A percentile compares a stretch with the other conserved stretches of the same genome.
phyloP scores from a whole-genome alignment of 78 protist genomes.

The Dictyostelium purpureum region DNA sequence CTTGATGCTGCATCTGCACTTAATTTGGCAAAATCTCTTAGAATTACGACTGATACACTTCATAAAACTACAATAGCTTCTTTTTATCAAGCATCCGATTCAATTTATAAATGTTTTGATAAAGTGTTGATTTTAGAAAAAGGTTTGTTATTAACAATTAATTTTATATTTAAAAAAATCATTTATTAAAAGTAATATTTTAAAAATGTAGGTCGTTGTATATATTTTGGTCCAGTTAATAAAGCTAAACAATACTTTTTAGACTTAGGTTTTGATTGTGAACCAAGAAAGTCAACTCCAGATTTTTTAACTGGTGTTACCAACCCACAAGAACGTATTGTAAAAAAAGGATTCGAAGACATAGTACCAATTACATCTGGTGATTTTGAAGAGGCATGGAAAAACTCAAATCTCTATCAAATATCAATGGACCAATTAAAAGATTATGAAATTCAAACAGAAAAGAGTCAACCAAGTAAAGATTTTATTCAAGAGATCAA shows the following conservation, averaged over 20 bases:
- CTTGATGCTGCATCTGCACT: constrained; percentile 73
- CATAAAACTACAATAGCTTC: constrained; percentile 68
- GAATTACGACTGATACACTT: constrained; percentile 57
- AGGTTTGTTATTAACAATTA: too few relatives aligned
- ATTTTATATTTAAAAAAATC: too few relatives aligned
- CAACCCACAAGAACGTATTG: constrained; percentile 37
- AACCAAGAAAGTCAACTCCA: constrained; percentile 61
- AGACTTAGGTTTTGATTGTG: constrained; percentile 65
- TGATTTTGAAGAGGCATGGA: constrained; percentile 35
- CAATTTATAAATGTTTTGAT: constrained; percentile 25
- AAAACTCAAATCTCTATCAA: background rate
- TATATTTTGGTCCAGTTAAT: constrained; percentile 22
- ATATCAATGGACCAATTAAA: background rate
- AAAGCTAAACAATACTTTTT: constrained; percentile 29
- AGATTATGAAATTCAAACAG: background rate
- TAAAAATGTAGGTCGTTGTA: too few relatives aligned
- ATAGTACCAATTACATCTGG: background rate
- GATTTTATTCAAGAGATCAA: constrained; percentile 16
- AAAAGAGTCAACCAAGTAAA: background rate
- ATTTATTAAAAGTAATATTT: too few relatives aligned
- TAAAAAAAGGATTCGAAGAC: background rate
- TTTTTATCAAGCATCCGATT: constrained; percentile 59
- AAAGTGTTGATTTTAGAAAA: constrained; percentile 41
- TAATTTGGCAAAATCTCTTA: constrained; percentile 50
- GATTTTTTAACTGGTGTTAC: constrained; percentile 73